These are phyloP conservation scores for Elsinoe arachidis DNA, from an alignment of 2,329 filamentous ascomycete species.

Conservation along the genomic window DNA sequence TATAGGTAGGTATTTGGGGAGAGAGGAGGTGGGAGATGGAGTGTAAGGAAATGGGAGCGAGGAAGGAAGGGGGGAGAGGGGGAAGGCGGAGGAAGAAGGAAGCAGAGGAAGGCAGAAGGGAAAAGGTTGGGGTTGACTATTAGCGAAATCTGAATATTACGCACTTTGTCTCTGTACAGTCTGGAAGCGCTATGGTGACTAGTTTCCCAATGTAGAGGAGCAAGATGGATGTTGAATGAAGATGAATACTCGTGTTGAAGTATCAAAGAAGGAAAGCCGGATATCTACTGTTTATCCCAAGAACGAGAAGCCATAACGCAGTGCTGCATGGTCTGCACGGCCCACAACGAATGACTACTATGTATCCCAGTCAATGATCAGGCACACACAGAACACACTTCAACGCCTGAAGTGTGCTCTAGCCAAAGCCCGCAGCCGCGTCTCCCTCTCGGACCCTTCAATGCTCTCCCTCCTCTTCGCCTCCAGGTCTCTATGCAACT, in stretches of 20 bases:
- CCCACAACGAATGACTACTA: background rate
- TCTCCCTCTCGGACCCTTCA: no score
- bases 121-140: background rate
- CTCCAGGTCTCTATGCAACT: no score
- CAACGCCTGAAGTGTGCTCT: no score
- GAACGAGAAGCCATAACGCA: background rate
- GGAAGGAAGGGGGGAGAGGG: background rate
- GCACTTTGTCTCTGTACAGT: background rate
- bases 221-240: background rate
- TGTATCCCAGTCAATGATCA: no score
- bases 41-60: background rate
- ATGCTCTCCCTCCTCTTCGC: no score
- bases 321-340: background rate
- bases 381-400: no score
- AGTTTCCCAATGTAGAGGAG: background rate
- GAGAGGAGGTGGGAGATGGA: background rate
- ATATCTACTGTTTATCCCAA: conserved; percentile 8
- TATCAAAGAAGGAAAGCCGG: background rate
- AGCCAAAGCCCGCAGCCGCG: no score
- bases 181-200: background rate
- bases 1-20: conserved; percentile 29
- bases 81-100: background rate
- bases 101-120: background rate
- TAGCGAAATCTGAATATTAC: background rate
- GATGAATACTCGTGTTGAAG: background rate